Evolutionary conservation across 148 eudicot species (phyloP).

Genomic region (Spergularia marina): DNA sequence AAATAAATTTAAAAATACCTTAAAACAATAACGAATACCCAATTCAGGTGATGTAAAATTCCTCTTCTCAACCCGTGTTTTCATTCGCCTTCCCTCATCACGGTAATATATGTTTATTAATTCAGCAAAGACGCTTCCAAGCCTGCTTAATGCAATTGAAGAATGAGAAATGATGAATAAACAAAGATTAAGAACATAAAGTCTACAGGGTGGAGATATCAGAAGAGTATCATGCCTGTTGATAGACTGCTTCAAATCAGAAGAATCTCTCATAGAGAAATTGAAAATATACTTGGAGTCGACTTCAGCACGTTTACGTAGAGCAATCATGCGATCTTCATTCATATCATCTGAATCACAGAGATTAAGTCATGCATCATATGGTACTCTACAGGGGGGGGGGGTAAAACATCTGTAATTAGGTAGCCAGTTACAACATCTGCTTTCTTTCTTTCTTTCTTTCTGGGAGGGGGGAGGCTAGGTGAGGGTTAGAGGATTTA

Average conservation of each 20-base stretch:
- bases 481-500: too few relatives aligned
- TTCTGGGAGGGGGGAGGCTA: too few relatives aligned
- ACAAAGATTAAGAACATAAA: not conserved
- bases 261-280: conserved; percentile 52
- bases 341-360: conserved; percentile 56
- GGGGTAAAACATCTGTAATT: too few relatives aligned
- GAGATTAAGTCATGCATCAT: conserved; percentile 13
- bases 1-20: conserved; percentile 36
- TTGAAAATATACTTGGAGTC: conserved; percentile 61
- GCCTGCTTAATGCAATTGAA: conserved; percentile 41
- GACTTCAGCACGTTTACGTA: conserved; percentile 93
- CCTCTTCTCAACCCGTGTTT: conserved; percentile 77
- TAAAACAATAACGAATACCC: conserved; percentile 81
- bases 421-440: not conserved
- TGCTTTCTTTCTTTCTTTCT: too few relatives aligned
- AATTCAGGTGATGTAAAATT: conserved; percentile 61
- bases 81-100: conserved; percentile 87
- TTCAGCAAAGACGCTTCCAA: conserved; percentile 65
- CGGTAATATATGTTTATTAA: conserved; percentile 65
- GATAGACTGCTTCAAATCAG: conserved; percentile 66
- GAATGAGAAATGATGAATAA: conserved; percentile 7
- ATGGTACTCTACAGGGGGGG: not conserved
- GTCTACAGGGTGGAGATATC: conserved; percentile 6
- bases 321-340: conserved; percentile 84
- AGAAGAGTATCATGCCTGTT: conserved; percentile 47